phyloP scores from a whole-genome alignment of 2,329 filamentous ascomycete genomes.

The Fusarium buharicum region DNA sequence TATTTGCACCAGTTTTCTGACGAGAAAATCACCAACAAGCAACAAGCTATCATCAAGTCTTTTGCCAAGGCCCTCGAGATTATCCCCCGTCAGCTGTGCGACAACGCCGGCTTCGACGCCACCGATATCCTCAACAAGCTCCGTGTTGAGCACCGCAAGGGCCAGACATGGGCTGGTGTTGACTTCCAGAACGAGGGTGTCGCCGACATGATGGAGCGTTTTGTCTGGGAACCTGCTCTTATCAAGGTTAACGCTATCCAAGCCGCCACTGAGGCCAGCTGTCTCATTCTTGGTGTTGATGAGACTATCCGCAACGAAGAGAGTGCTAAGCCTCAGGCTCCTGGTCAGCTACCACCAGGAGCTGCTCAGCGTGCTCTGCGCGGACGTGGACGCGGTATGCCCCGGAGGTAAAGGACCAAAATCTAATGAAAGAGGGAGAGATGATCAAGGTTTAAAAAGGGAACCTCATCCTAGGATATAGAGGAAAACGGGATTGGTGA shows the following conservation, averaged over 20 bases:
- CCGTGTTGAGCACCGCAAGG: conserved; percentile 94
- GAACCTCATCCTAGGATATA: conserved; percentile 32
- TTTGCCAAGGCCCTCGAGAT: conserved; percentile 98
- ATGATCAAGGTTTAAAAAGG: conserved; percentile 34
- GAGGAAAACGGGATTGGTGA: conserved; percentile 23
- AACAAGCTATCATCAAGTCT: conserved; percentile 96
- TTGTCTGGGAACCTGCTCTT: conserved; percentile 96
- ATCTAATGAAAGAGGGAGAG: conserved; percentile 36
- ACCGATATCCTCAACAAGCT: conserved; percentile 97
- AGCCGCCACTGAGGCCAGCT: conserved; percentile 93
- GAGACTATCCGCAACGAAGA: conserved; percentile 99
- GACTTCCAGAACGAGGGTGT: conserved; percentile 95
- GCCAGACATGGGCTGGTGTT: conserved; percentile 92
- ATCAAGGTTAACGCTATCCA: conserved; percentile 98
- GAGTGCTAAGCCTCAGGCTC: conserved; percentile 84
- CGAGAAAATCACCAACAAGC: conserved; percentile 91
- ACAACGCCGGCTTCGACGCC: conserved; percentile 98
- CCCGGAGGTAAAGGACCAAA: conserved; percentile 69
- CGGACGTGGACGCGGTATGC: conserved; percentile 88
- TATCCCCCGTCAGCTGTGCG: conserved; percentile 95
- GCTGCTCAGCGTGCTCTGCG: conserved; percentile 90
- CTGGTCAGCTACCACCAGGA: conserved; percentile 78
- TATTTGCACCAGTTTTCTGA: conserved; percentile 94
- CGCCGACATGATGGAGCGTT: conserved; percentile 91
- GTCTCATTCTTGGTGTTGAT: conserved; percentile 94